Base-by-base conservation (phyloP, 2,329 filamentous ascomycete species). In the Calcarisporium arbuscula region DNA sequence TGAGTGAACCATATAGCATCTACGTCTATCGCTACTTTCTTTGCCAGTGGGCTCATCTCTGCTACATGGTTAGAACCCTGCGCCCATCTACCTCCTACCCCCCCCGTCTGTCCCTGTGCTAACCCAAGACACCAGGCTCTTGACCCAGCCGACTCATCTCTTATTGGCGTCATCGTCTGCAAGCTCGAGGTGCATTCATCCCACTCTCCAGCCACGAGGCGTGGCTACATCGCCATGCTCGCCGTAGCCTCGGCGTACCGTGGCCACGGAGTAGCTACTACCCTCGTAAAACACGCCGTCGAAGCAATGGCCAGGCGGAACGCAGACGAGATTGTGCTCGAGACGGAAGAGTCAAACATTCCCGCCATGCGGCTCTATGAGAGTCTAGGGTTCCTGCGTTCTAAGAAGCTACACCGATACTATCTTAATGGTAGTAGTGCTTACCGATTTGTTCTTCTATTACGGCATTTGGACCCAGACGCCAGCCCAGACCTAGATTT, bases 11-110 rank as follows among this genome's bases (percentile, higher is more conserved):
- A 2, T 98, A 98, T 60, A 96, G 90, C 63, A 96, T 98, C 57
- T 98, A 98, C 65, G 92, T 98, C 39, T 98, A 96, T 61, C 80
- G 92, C 20, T 98, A 98, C 60, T 98, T 98, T 52, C 68, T 98
- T 14, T 95, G 94, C 56, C 88, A 96, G 73, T 98, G 92, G 92
- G 85, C 85, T 5, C 83, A 96, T 54, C 67, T 98, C n/a, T 98
- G 92, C 62, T 96, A 87, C 62, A 85, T 96, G 80, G 88, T 90
- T 21, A 40, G 51, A 43, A 12, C 14, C 19, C n/a, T 32, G 14
- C 20, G 28, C 11, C 27, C 12, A 20, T 25, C 25, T 28, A 31
- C 10, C 28, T 36, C 19, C 7, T 21, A 7, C 15, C 5, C 6
- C 6, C 12, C 29, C 34, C 5, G 19, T 18, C 31, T 15, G 14